Conservation (phyloP, 1,284 basidiomycete species). For the Caloboletus firmus region DNA sequence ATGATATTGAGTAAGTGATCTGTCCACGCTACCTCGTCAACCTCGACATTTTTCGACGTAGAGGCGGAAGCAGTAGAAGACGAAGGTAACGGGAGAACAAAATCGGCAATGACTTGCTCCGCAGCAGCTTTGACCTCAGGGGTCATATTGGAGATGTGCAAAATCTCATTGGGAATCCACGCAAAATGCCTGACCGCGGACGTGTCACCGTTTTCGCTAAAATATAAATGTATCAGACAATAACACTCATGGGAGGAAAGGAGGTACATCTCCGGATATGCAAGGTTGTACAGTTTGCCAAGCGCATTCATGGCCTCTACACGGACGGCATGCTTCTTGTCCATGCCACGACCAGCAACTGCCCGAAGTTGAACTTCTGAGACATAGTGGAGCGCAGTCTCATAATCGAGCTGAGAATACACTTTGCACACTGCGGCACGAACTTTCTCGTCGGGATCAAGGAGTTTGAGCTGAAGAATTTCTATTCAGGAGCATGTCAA, state of each 20-base stretch:
- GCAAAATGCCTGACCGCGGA: conserved; percentile 79
- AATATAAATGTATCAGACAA: background rate
- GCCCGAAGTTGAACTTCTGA: conserved; percentile 60
- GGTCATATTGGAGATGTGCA: conserved; percentile 51
- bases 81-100: conserved; percentile 79
- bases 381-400: conserved; percentile 84
- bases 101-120: conserved; percentile 67
- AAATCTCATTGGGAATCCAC: conserved; percentile 88
- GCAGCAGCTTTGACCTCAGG: conserved; percentile 61
- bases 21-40: conserved; percentile 83
- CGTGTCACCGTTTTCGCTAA: conserved; percentile 77
- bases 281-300: conserved; percentile 78
- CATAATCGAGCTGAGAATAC: conserved; percentile 86
- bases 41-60: conserved; percentile 54
- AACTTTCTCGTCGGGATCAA: conserved; percentile 92
- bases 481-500: conserved; percentile 43
- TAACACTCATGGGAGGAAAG: background rate
- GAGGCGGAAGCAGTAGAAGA: conserved; percentile 38
- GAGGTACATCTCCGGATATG: conserved; percentile 86
- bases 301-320: conserved; percentile 77
- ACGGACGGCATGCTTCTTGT: conserved; percentile 89
- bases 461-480: conserved; percentile 63
- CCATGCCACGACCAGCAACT: conserved; percentile 74
- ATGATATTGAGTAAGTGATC: conserved; percentile 80
- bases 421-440: conserved; percentile 82